These are phyloP conservation scores for Hypoxylon cercidicola DNA, from an alignment of 495 filamentous ascomycete species.

Conservation along the genomic window DNA sequence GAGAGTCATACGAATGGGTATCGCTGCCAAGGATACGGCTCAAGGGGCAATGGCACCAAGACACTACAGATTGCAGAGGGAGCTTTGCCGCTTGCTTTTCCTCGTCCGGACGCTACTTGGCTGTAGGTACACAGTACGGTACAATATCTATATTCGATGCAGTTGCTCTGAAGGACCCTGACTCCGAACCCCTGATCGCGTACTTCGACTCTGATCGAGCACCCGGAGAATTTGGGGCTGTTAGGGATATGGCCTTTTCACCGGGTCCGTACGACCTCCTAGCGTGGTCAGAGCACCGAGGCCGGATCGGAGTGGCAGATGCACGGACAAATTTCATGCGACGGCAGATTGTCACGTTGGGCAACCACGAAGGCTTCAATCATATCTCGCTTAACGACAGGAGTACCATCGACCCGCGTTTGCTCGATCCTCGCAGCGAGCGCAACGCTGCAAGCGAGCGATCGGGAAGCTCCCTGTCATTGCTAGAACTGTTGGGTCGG, in stretches of 20 bases:
- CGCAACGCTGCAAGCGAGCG: conserved; percentile 39
- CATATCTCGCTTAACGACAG: conserved; percentile 56
- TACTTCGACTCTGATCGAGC: conserved; percentile 67
- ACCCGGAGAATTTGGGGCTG: conserved; percentile 73
- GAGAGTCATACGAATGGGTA: conserved; percentile 52
- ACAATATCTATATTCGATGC: conserved; percentile 64
- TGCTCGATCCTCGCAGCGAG: conserved; percentile 53
- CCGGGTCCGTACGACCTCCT: conserved; percentile 91
- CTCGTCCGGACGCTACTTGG: conserved; percentile 60
- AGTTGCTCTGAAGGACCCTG: conserved; percentile 47
- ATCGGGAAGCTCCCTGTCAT: conserved; percentile 44
- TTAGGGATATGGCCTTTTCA: conserved; percentile 90
- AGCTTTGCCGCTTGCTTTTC: conserved; percentile 68
- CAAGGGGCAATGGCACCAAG: conserved; percentile 58
- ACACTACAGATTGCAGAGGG: conserved; percentile 59
- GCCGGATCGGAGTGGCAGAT: conserved; percentile 85
- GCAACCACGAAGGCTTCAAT: conserved; percentile 66
- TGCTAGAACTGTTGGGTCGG: conserved; percentile 43
- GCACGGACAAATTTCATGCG: conserved; percentile 78
- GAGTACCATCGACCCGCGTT: conserved; percentile 61
- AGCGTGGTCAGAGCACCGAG: conserved; percentile 92
- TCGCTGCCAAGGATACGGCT: conserved; percentile 56
- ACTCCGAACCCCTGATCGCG: conserved; percentile 53
- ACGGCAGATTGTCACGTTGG: conserved; percentile 77
- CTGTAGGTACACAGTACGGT: conserved; percentile 67